Evolutionary conservation across 768 basidiomycete genomes (phyloP), one percentile per base, ranked within the genome.

Genomic region (Podaxis rugospora): DNA sequence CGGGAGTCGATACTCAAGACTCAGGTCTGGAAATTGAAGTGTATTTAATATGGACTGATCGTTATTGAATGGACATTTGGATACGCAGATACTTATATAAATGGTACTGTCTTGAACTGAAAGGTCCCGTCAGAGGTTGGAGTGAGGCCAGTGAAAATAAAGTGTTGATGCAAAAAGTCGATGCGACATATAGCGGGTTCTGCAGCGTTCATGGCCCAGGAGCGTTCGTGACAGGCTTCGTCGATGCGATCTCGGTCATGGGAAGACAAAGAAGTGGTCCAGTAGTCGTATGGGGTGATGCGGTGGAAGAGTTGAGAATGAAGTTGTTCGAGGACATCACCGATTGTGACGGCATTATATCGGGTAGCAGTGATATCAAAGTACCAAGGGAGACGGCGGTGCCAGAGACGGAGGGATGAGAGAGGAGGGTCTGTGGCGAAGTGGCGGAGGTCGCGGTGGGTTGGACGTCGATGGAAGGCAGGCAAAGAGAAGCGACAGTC

Each of bases 1-100:
- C 63, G 55, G 42, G 18, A 23, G 2, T 70, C 67, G 10, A 75
- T 78, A 51, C 60, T 66, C 11, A 27, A 55, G 16, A 67, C 63
- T 35, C 21, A 21, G 21, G 69, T 79, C 6, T 49, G 47, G 47
- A 25, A 13, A 23, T 21, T 32, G 6, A 32, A 7, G 28, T 32
- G 28, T 7, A 9, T 32, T 32, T 32, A 7, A 9, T 32, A 32
- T 32, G 28, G 28, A 32, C 28, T 9, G 6, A 32, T 32, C 7
- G 28, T 32, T 32, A 32, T 32, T 9, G 28, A 32, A 32, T 32
- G 28, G 28, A 32, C 7, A 32, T 1, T 7, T 32, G 7, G 28
- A 32, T 32, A 32, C 6, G 1, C 28, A 32, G 28, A 9, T 32
- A 9, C 7, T 23, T 42, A 42, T 42, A 42, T 42, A 23, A 49